A percentile compares a stretch with the other conserved stretches of the same genome.
Evolutionary conservation across 2,329 filamentous ascomycete genomes (phyloP).

Genomic region (Pleochaeta shiraiana): DNA sequence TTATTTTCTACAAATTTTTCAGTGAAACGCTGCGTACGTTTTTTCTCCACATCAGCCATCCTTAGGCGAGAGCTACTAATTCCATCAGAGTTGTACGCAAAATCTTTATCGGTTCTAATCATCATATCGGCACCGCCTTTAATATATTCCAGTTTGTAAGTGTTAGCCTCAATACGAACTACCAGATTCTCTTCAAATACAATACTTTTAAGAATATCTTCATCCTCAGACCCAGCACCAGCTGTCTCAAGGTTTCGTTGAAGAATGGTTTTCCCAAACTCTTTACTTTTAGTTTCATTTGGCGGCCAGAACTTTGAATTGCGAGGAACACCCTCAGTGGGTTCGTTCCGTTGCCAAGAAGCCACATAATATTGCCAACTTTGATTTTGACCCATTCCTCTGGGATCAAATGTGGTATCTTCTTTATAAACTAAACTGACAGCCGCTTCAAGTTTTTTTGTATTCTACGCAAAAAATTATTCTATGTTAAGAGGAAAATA

Average conservation of each 20-base stretch:
- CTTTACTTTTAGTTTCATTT: not conserved
- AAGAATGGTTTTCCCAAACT: slow-evolving; percentile 29
- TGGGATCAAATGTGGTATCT: slow-evolving; percentile 62
- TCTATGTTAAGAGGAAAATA: not conserved
- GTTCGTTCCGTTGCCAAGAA: slow-evolving; percentile 70
- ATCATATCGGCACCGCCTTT: slow-evolving; percentile 39
- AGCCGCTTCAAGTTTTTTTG: slow-evolving; percentile 42
- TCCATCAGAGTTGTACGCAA: slow-evolving; percentile 11
- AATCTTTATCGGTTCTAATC: slow-evolving; percentile 19
- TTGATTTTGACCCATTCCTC: slow-evolving; percentile 65
- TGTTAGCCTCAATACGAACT: slow-evolving; percentile 55
- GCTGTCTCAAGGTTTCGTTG: slow-evolving; percentile 44
- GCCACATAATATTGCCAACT: slow-evolving; percentile 94
- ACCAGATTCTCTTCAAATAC: slow-evolving; percentile 45
- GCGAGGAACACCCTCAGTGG: slow-evolving; percentile 56
- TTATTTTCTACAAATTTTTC: slow-evolving; percentile 31
- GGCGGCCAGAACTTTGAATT: slow-evolving; percentile 22
- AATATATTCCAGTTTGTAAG: slow-evolving; percentile 59
- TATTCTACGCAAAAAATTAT: too few relatives aligned
- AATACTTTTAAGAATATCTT: slow-evolving; percentile 35
- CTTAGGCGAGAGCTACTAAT: slow-evolving; percentile 15
- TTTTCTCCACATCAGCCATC: slow-evolving; percentile 18
- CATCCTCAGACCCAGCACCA: slow-evolving; percentile 40
- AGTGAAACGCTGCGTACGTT: slow-evolving; percentile 24
- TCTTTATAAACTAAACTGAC: slow-evolving; percentile 49